phyloP scores from a whole-genome alignment of 768 basidiomycete genomes.

The Lactifluus piperatus region DNA sequence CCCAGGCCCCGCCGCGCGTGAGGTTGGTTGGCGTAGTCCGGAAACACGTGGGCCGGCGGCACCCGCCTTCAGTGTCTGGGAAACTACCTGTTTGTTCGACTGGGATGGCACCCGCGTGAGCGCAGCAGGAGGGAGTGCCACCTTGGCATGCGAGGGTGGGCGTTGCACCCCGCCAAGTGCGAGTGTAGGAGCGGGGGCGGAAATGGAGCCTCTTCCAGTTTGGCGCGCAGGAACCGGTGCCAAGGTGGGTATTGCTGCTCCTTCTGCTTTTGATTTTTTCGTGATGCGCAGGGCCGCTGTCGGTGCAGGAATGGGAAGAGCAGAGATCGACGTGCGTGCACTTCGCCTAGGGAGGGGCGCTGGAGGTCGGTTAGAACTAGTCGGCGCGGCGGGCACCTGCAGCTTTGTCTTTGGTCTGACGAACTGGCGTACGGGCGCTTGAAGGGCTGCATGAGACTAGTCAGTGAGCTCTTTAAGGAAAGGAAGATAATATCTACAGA shows the following conservation, averaged over 20 bases:
- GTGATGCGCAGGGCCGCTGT: not conserved
- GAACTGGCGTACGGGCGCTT: not conserved
- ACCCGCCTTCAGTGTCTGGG: not conserved
- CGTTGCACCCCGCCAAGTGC: constrained; percentile 10
- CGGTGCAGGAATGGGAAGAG: not conserved
- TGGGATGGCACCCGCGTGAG: not conserved
- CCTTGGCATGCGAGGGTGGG: not conserved
- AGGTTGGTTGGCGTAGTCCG: constrained; percentile 2
- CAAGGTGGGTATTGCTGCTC: not conserved
- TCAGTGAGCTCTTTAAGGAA: not conserved
- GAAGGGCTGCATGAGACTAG: not conserved
- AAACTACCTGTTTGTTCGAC: not conserved
- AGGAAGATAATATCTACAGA: not conserved
- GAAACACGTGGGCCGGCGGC: not conserved
- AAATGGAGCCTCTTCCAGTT: not conserved
- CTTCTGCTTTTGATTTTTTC: not conserved
- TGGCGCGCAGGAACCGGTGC: not conserved
- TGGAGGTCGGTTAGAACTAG: not conserved
- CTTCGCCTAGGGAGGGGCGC: not conserved
- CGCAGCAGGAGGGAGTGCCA: not conserved
- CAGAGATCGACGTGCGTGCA: constrained; percentile 4
- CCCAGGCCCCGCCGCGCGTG: not conserved
- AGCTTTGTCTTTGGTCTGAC: not conserved
- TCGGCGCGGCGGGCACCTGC: not conserved
- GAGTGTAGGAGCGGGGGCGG: not conserved